Evolutionary conservation across 768 basidiomycete species (phyloP).

Genomic region (Naganishia vishniacii): DNA sequence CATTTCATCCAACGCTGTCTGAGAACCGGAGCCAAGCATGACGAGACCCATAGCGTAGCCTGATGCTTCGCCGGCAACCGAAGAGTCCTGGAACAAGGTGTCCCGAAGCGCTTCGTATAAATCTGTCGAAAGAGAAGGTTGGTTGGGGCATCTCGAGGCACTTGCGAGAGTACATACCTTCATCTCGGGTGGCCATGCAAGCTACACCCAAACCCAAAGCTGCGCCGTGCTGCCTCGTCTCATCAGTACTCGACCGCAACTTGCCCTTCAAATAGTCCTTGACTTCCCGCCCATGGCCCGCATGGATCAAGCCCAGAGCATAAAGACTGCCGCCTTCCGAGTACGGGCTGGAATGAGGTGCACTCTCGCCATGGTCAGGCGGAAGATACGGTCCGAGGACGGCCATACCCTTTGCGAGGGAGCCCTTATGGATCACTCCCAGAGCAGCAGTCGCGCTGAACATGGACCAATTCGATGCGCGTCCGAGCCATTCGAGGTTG

Average conservation of each 20-base stretch:
- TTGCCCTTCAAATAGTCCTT: slow-evolving; percentile 73
- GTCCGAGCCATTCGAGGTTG: slow-evolving; percentile 91
- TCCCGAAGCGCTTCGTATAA: slow-evolving; percentile 88
- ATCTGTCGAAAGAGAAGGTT: slow-evolving; percentile 51
- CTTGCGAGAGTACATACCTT: slow-evolving; percentile 46
- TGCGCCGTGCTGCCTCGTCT: slow-evolving; percentile 94
- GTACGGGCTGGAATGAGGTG: slow-evolving; percentile 75
- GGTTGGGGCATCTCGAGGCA: background rate
- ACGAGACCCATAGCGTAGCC: slow-evolving; percentile 97
- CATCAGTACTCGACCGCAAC: slow-evolving; percentile 64
- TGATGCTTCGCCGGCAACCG: slow-evolving; percentile 89
- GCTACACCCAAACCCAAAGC: slow-evolving; percentile 94
- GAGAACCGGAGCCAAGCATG: slow-evolving; percentile 89
- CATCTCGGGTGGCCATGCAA: slow-evolving; percentile 83
- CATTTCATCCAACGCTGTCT: slow-evolving; percentile 83
- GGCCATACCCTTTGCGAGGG: slow-evolving; percentile 83
- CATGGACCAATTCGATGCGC: slow-evolving; percentile 97
- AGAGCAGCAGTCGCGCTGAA: slow-evolving; percentile 95
- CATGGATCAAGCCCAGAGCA: slow-evolving; percentile 89
- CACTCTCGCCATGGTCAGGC: slow-evolving; percentile 55
- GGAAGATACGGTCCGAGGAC: slow-evolving; percentile 94
- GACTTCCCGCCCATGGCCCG: slow-evolving; percentile 73
- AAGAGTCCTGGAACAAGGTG: slow-evolving; percentile 85
- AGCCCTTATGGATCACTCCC: slow-evolving; percentile 96
- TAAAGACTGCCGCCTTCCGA: slow-evolving; percentile 95